Evolutionary conservation across 1,139 yeast species (phyloP), one percentile per base, ranked within the genome.

Genomic region (Suhomyces bribrorum): DNA sequence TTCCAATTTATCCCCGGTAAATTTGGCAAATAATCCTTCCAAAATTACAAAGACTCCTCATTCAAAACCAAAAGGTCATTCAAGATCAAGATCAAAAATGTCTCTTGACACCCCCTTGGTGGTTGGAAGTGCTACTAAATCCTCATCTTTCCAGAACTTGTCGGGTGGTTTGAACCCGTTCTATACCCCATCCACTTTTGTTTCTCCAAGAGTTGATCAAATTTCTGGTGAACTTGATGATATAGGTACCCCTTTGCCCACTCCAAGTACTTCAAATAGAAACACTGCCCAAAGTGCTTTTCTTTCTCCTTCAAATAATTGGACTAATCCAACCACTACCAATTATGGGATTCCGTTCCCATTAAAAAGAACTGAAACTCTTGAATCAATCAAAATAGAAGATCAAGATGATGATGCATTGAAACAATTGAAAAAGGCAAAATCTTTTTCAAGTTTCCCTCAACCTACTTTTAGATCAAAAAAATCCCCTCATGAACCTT

Each of bases 361-460:
- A 7, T 39, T 39, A 29, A 46, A 41, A 28, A 42, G 53, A 22
- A 42, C 44, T 29, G 55, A 50, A 31, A 57, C 62, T 6, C 47
- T 66, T 24, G 72, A 65, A 27, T 56, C 69, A 5, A 60, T 66
- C 32, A 57, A 59, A 29, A 59, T 66, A 36, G 75, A 69, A 43
- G 69, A 64, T 38, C 73, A 68, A 44, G 74, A 69, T 36, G 72
- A 69, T 47, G 75, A 71, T 49, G 76, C 77, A 3, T 61, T 69
- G 41, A 66, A 66, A 41, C 73, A 69, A 45, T 50, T 72, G 38
- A 61, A 61, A 32, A 62, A 69, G 47, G 74, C 73, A 5, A 67
- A 66, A 45, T 63, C 70, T 9, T 61, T 56, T 44, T 47, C 62
- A 7, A 47, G 50, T 31, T 45, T 48, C 34, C 32, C 42, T 5